Percentiles rank a stretch among this genome's conserved stretches.
Conservation (phyloP, 257 asterid genomes). For the Fraxinus pennsylvanica region DNA sequence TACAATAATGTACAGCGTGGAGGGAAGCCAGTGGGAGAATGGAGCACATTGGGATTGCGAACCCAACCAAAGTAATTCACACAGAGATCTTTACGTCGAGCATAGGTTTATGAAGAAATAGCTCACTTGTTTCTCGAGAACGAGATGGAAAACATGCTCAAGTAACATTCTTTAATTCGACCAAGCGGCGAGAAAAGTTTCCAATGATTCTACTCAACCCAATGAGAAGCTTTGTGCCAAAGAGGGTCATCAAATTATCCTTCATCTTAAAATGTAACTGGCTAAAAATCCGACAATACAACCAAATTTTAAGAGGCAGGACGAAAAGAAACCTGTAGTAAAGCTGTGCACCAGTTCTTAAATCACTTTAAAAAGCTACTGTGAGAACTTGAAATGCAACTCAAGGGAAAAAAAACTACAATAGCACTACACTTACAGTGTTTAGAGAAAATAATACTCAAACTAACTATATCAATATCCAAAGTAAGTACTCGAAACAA, state of each 20-base stretch:
- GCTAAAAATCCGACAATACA: no score
- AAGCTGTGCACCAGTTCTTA: background rate
- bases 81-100: background rate
- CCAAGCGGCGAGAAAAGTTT: background rate
- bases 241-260: background rate
- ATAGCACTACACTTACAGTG: no score
- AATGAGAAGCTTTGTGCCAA: constrained; percentile 4
- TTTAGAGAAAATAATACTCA: no score
- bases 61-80: background rate
- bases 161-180: no score
- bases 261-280: no score
- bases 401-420: background rate
- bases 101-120: background rate
- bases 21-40: background rate
- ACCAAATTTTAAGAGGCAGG: no score
- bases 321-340: background rate
- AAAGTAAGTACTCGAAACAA: no score
- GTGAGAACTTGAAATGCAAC: background rate
- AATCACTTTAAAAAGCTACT: constrained; percentile 1
- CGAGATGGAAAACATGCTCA: background rate
- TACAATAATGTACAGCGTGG: background rate
- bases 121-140: background rate
- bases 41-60: background rate
- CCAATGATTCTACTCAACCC: constrained; percentile 9
- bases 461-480: no score